These are phyloP conservation scores for Colletotrichum eremochloae DNA, from an alignment of 2,329 filamentous ascomycete species.

Conservation along the genomic window DNA sequence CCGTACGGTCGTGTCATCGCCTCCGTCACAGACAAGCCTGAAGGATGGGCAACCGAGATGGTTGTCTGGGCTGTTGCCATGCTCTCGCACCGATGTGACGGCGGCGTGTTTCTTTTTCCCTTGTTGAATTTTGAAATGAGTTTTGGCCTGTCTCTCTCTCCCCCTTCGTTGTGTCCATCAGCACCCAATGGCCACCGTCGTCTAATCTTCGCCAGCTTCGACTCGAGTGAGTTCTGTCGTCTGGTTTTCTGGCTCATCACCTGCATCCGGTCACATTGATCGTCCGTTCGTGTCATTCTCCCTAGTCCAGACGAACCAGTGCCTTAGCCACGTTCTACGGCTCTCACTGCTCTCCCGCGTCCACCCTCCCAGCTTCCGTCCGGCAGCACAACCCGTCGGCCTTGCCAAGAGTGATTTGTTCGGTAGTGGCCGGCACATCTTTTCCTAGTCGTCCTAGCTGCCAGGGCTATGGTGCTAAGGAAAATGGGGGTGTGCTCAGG, in stretches of 20 bases:
- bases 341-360: conserved; percentile 36
- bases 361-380: conserved; percentile 35
- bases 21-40: conserved; percentile 14
- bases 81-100: conserved; percentile 10
- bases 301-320: conserved; percentile 34
- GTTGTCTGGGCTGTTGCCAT: conserved; percentile 11
- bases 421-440: conserved; percentile 39
- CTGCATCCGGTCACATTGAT: conserved; percentile 31
- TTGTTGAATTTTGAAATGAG: conserved; percentile 9
- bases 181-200: conserved; percentile 1
- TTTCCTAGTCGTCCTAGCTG: conserved; percentile 30
- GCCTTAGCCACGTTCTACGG: conserved; percentile 19
- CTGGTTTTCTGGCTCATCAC: conserved; percentile 18
- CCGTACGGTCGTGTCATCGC: conserved; percentile 28
- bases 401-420: conserved; percentile 14
- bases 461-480: conserved; percentile 22
- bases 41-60: conserved; percentile 30
- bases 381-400: conserved; percentile 30
- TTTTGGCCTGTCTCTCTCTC: background rate
- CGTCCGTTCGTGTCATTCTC: conserved; percentile 15
- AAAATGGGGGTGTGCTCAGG: background rate
- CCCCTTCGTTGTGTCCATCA: background rate
- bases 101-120: conserved; percentile 23
- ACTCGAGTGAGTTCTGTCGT: conserved; percentile 16
- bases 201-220: conserved; percentile 13